Percentiles rank a stretch among this genome's conserved stretches.
Evolutionary conservation across 345 rosid genomes (phyloP).

Genomic region (Gossypium turneri): DNA sequence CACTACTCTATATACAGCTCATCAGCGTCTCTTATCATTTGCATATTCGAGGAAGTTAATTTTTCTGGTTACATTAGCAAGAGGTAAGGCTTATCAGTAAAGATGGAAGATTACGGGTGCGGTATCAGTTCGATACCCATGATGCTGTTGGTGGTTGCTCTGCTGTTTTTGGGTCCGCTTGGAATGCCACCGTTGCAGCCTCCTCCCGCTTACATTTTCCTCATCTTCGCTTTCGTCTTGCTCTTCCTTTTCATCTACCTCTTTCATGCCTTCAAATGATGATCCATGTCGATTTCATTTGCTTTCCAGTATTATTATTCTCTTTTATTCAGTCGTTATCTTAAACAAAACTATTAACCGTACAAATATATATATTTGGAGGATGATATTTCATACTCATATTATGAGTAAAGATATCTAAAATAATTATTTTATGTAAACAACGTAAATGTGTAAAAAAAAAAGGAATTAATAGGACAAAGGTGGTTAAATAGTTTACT

Average conservation of each 20-base stretch:
- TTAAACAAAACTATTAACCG: too few species aligned
- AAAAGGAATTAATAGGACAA: too few species aligned
- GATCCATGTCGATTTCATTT: neutral
- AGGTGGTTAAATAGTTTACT: too few species aligned
- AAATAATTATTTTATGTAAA: too few species aligned
- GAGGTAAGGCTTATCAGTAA: neutral
- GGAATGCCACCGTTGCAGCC: constrained; percentile 30
- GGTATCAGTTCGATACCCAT: constrained; percentile 22
- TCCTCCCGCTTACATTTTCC: constrained; percentile 24
- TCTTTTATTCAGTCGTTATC: neutral
- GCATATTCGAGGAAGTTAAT: neutral
- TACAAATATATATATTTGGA: too few species aligned
- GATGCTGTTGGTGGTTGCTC: constrained; percentile 26
- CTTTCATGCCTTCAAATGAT: constrained; percentile 22
- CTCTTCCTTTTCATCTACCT: constrained; percentile 19
- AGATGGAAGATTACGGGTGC: constrained; percentile 23
- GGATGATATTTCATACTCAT: too few species aligned
- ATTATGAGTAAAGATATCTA: too few species aligned
- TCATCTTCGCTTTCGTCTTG: too few species aligned
- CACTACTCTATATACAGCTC: neutral
- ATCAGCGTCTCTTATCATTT: neutral
- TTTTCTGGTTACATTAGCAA: neutral
- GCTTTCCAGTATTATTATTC: neutral
- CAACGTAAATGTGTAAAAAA: too few species aligned
- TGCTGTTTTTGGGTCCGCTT: constrained; percentile 23